Conservation (phyloP, 805 yeast species). For the Pichia heedii region DNA sequence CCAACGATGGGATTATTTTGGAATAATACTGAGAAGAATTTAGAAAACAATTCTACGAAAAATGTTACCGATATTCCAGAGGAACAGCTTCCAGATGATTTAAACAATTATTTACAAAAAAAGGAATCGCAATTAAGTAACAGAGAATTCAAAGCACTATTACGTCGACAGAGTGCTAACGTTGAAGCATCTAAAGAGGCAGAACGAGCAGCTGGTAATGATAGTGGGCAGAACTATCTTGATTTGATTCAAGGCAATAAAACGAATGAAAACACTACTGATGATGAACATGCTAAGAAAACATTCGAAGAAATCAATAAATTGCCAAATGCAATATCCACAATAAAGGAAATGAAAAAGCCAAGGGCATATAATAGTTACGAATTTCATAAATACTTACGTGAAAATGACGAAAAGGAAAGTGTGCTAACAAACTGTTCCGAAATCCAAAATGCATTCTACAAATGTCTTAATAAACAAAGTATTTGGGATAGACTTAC, state of each 20-base stretch:
- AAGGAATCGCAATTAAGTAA: constrained; percentile 23
- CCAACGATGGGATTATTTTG: constrained; percentile 15
- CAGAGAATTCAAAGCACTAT: constrained; percentile 23
- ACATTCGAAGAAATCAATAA: background rate
- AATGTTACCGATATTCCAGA: constrained; percentile 12
- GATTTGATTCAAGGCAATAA: constrained; percentile 2
- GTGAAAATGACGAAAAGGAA: constrained; percentile 21
- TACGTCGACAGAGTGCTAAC: constrained; percentile 11
- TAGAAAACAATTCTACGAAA: background rate
- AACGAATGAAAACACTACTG: background rate
- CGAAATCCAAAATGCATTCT: constrained; percentile 23
- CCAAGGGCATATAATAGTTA: constrained; percentile 7
- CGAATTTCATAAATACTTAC: constrained; percentile 22
- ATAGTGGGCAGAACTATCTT: constrained; percentile 1
- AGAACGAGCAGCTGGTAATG: background rate
- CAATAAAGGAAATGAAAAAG: constrained; percentile 4
- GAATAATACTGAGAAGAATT: constrained; percentile 1
- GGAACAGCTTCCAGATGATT: constrained; percentile 21
- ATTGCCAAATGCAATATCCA: constrained; percentile 3
- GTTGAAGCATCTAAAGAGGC: constrained; percentile 3
- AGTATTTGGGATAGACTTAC: constrained; percentile 13
- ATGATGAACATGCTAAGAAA: background rate
- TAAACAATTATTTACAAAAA: constrained; percentile 18
- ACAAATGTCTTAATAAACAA: constrained; percentile 20
- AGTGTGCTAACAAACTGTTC: constrained; percentile 27